Evolutionary conservation across 1,139 yeast species (phyloP), one percentile per base, ranked within the genome.

Genomic region (Hanseniaspora sp.): DNA sequence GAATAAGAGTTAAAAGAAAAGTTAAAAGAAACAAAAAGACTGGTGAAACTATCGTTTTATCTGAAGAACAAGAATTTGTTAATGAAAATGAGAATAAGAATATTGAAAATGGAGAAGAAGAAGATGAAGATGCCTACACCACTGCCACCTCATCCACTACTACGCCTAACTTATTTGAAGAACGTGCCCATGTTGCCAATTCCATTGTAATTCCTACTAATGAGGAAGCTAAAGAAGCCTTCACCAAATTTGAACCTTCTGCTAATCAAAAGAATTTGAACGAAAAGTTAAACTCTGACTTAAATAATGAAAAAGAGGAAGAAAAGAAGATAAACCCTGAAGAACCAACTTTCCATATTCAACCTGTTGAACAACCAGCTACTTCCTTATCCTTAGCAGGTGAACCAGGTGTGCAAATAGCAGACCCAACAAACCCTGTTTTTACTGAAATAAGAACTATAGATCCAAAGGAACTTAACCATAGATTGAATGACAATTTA

Each of bases 401-500:
- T 38, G 66, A 64, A 42, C 64, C 66, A 39, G 65, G 84, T 53
- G 71, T 69, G 65, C 76, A 64, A 60, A 71, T 68, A 66, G 80
- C 69, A 66, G 68, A 64, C 60, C 72, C 68, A 69, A 65, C 71
- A 61, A 73, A 63, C 72, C 77, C 59, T 45, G 79, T 81, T 37
- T 64, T 71, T 55, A 62, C 66, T 40, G 74, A 78, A 58, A 75
- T 80, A 39, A 70, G 77, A 37, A 63, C 68, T 47, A 74, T 74
- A 34, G 73, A 73, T 60, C 77, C 82, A 48, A 76, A 76, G 64
- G 67, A 71, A 33, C 67, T 77, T 59, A 77, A 78, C 60, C 74
- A 66, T 9, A 59, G 74, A 73, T 33, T 64, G 54, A 62, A 66
- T 13, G 35, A 9, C 38, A 73, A 78, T 58, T 75, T 79, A 41